These are phyloP conservation scores for Daldinia grandis DNA, from an alignment of 495 filamentous ascomycete genomes.

Conservation along the genomic window DNA sequence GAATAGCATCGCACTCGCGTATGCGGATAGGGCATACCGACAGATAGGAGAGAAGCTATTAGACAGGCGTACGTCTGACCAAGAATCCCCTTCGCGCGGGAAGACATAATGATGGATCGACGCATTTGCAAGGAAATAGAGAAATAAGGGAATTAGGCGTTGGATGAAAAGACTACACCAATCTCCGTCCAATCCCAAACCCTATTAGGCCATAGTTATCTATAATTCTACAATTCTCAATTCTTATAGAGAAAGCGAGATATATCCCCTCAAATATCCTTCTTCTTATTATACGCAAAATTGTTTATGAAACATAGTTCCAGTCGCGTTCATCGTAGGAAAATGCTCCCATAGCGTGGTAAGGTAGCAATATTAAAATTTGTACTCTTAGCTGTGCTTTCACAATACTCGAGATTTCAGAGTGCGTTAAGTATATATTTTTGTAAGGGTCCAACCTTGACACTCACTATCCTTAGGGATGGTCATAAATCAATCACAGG, in stretches of 20 bases:
- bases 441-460: too few species aligned
- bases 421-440: too few species aligned
- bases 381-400: too few species aligned
- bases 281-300: neutral
- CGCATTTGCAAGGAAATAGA: neutral
- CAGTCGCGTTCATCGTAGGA: neutral
- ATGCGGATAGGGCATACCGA: slow-evolving; percentile 55
- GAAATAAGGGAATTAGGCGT: neutral
- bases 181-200: too few species aligned
- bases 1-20: slow-evolving; percentile 49
- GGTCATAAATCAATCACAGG: too few species aligned
- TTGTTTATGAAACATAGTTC: neutral
- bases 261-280: neutral
- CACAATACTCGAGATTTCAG: too few species aligned
- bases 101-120: neutral
- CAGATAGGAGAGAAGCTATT: slow-evolving; percentile 46
- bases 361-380: too few species aligned
- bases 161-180: neutral
- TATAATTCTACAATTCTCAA: neutral
- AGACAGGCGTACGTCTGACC: slow-evolving; percentile 15
- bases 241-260: neutral
- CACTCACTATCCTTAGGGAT: too few species aligned
- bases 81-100: neutral
- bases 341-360: neutral
- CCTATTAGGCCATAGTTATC: neutral